Conservation (phyloP, 257 asterid genomes). For the Rhazya stricta region DNA sequence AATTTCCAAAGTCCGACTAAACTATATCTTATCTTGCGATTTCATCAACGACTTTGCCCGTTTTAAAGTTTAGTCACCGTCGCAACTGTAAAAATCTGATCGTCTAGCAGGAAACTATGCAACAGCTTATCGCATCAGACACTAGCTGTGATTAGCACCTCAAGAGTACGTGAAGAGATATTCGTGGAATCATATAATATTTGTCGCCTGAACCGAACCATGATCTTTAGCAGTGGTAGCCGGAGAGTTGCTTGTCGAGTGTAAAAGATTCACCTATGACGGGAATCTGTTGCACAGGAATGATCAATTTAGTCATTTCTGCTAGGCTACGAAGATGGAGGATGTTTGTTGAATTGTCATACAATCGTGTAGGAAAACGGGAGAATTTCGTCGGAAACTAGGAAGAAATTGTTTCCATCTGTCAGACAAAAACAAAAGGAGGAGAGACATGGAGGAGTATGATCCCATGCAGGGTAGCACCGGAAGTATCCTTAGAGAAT, state of each 20-base stretch:
- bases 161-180: too few species aligned
- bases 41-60: constrained; percentile 2
- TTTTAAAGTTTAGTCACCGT: constrained; percentile 1
- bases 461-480: background rate
- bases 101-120: background rate
- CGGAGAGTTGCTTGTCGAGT: too few species aligned
- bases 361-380: background rate
- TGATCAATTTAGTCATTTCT: background rate
- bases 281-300: background rate
- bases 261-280: too few species aligned
- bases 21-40: background rate
- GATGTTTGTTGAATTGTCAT: background rate
- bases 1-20: background rate
- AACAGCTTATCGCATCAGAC: too few species aligned
- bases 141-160: background rate
- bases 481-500: background rate
- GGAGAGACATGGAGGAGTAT: background rate
- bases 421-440: constrained; percentile 1
- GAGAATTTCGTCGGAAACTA: constrained; percentile 9
- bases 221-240: too few species aligned
- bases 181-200: too few species aligned
- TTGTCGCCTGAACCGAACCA: too few species aligned
- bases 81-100: background rate
- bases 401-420: constrained; percentile 8
- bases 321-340: background rate